phyloP scores from a whole-genome alignment of 805 yeast genomes.

The Scheffersomyces ergatensis region DNA sequence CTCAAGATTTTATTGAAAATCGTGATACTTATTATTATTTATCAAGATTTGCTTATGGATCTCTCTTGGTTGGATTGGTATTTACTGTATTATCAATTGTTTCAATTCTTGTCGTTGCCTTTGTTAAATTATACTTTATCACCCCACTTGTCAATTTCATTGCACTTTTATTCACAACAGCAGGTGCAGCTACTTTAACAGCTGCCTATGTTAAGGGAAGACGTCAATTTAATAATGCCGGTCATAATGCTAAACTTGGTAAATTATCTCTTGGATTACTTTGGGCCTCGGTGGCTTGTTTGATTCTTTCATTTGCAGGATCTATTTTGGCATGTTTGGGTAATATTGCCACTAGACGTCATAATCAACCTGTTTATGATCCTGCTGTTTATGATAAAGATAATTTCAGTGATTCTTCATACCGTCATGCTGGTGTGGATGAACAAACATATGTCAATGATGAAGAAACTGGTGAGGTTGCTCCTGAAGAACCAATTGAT shows the following conservation, averaged over 20 bases:
- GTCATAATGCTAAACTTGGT: conserved; percentile 45
- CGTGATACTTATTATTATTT: conserved; percentile 60
- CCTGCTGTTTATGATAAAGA: neutral
- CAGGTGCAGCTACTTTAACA: conserved; percentile 50
- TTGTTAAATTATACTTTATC: conserved; percentile 1
- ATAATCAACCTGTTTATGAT: neutral
- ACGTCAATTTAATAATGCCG: conserved; percentile 42
- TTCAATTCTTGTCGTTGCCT: conserved; percentile 24
- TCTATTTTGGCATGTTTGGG: conserved; percentile 5
- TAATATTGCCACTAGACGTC: neutral
- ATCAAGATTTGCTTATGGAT: conserved; percentile 45
- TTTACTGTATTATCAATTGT: conserved; percentile 51
- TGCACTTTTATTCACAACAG: conserved; percentile 41
- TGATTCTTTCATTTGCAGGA: conserved; percentile 8
- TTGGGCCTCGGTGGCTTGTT: conserved; percentile 48
- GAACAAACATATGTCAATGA: neutral
- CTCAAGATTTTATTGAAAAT: conserved; percentile 47
- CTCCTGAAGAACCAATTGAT: conserved; percentile 5
- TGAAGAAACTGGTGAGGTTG: conserved; percentile 1
- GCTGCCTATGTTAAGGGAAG: conserved; percentile 57
- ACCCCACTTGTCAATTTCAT: conserved; percentile 8
- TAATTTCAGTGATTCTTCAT: neutral
- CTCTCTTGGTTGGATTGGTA: conserved; percentile 53
- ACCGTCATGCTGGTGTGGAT: neutral
- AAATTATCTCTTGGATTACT: conserved; percentile 54